Evolutionary conservation across 768 basidiomycete genomes (phyloP).

Genomic region (Collybia nuda): DNA sequence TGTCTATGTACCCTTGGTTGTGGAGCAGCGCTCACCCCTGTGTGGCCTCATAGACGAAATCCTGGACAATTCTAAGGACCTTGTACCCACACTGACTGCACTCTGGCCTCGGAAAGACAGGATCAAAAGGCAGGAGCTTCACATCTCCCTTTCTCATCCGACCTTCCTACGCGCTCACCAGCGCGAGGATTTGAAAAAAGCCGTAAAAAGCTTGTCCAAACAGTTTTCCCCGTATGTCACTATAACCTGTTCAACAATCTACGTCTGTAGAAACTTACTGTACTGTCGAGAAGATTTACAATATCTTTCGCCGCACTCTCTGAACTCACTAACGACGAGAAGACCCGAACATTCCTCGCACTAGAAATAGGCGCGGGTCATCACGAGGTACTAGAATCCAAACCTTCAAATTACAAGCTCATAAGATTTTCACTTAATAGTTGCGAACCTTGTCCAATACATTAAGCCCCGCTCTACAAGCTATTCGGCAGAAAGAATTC

Average conservation of each 20-base stretch:
- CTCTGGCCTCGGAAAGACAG: constrained; percentile 28
- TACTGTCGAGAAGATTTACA: constrained; percentile 49
- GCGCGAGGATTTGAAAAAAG: constrained; percentile 65
- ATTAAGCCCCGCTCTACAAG: constrained; percentile 56
- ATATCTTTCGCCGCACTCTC: constrained; percentile 74
- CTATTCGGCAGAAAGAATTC: constrained; percentile 74
- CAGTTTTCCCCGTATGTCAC: constrained; percentile 43
- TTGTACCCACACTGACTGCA: constrained; percentile 47
- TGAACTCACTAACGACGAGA: constrained; percentile 77
- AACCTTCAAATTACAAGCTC: background rate
- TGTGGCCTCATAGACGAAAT: constrained; percentile 45
- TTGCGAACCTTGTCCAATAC: constrained; percentile 52
- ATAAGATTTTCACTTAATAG: constrained; percentile 36
- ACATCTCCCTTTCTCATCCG: constrained; percentile 85
- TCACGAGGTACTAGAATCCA: constrained; percentile 49
- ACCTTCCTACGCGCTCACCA: constrained; percentile 81
- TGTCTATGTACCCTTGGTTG: constrained; percentile 66
- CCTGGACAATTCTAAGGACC: constrained; percentile 38
- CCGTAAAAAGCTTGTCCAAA: constrained; percentile 54
- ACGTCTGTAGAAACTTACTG: background rate
- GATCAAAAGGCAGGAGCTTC: constrained; percentile 48
- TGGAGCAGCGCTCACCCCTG: constrained; percentile 44
- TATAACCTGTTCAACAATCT: background rate
- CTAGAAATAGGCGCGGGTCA: constrained; percentile 86
- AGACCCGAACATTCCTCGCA: constrained; percentile 76